A percentile compares a stretch with the other conserved stretches of the same genome.
phyloP scores from a whole-genome alignment of 2,329 filamentous ascomycete species.

The Byssoonygena ceratinophila region DNA sequence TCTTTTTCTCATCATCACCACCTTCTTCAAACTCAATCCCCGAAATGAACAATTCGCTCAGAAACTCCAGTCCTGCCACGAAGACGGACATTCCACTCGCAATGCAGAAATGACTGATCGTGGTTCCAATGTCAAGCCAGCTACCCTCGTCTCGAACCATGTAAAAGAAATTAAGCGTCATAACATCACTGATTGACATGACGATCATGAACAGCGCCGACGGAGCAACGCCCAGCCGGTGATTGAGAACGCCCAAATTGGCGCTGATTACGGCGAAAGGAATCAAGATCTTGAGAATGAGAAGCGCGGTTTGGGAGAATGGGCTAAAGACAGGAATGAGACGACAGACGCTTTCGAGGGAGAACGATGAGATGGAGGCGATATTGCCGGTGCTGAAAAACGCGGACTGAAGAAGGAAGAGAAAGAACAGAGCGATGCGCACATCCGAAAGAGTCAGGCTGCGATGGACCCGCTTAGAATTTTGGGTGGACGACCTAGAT shows the following conservation, averaged over 20 bases:
- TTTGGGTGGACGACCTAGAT: background rate
- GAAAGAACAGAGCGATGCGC: conserved; percentile 85
- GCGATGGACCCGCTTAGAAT: conserved; percentile 41
- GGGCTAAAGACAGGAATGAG: conserved; percentile 89
- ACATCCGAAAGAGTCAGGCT: conserved; percentile 70
- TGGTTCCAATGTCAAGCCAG: conserved; percentile 95
- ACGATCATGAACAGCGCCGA: conserved; percentile 89
- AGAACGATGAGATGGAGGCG: conserved; percentile 87
- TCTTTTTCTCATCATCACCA: background rate
- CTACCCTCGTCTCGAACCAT: conserved; percentile 92
- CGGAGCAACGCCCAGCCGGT: conserved; percentile 68
- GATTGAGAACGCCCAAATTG: conserved; percentile 87
- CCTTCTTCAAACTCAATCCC: conserved; percentile 53
- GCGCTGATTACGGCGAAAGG: conserved; percentile 88
- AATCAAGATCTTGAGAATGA: conserved; percentile 82
- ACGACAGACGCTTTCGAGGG: conserved; percentile 75
- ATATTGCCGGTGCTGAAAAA: conserved; percentile 98
- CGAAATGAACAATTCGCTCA: conserved; percentile 71
- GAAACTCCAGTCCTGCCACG: conserved; percentile 73
- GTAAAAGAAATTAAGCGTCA: conserved; percentile 96
- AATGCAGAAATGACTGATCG: conserved; percentile 91
- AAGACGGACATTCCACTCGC: conserved; percentile 83
- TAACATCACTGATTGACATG: conserved; percentile 79
- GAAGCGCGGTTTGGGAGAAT: conserved; percentile 76
- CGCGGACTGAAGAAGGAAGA: conserved; percentile 84